A percentile compares a stretch with the other conserved stretches of the same genome.
Evolutionary conservation across 306 rosid genomes (phyloP).

Genomic region (Clitoria ternatea): DNA sequence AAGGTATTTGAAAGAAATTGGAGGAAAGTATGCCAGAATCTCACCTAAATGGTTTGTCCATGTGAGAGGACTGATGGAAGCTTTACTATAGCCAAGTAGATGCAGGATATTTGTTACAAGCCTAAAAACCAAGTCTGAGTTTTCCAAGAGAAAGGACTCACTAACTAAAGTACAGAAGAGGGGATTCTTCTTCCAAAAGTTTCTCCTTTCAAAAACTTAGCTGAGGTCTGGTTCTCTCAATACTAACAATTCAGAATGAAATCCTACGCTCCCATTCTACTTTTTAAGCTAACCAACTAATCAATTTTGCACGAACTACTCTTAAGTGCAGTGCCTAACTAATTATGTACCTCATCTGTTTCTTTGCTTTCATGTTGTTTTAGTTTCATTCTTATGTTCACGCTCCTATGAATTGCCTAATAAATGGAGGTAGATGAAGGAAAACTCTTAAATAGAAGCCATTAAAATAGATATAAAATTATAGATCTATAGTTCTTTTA

Average conservation of each 20-base stretch:
- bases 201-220: background rate
- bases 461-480: background rate
- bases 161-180: background rate
- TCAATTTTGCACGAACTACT: background rate
- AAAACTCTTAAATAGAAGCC: background rate
- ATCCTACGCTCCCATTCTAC: background rate
- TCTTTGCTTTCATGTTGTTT: background rate
- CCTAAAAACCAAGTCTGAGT: background rate
- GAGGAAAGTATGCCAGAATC: background rate
- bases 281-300: no score
- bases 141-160: background rate
- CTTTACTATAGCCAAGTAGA: background rate
- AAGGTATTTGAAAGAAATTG: background rate
- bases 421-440: conserved; percentile 10
- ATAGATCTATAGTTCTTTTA: background rate
- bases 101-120: background rate
- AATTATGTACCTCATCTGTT: background rate
- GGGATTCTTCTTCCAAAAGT: background rate
- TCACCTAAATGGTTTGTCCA: background rate
- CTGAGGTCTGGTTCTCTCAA: background rate
- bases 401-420: background rate
- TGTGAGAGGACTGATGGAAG: background rate
- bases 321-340: background rate
- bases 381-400: background rate
- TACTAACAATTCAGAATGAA: background rate